Percentiles rank a stretch among this genome's conserved stretches.
phyloP scores from a whole-genome alignment of 768 basidiomycete species.

The Auricularia sp. region DNA sequence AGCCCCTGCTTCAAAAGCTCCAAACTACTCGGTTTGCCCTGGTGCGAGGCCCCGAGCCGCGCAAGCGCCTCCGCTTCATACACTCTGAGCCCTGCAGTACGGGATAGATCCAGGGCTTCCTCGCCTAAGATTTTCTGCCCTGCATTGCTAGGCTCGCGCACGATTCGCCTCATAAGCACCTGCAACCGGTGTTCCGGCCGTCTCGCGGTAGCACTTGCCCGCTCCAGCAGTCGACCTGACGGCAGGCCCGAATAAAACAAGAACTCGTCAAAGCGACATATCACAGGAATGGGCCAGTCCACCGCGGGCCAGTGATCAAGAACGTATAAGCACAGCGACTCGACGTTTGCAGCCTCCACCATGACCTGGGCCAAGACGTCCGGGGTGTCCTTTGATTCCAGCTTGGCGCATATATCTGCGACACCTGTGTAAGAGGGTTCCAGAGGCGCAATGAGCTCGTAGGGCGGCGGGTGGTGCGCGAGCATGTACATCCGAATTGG shows the following conservation, averaged over 20 bases:
- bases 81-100: no score
- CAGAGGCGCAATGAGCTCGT: background rate
- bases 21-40: background rate
- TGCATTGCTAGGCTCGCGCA: background rate
- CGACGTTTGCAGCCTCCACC: background rate
- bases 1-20: background rate
- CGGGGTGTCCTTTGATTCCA: background rate
- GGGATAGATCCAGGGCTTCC: background rate
- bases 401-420: background rate
- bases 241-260: background rate
- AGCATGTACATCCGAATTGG: background rate
- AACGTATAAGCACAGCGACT: background rate
- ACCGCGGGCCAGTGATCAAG: background rate
- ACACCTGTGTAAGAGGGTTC: background rate
- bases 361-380: background rate
- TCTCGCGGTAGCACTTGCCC: background rate
- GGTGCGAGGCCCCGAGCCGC: background rate
- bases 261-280: background rate
- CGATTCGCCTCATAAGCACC: background rate
- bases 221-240: background rate
- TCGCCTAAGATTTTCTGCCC: background rate
- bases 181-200: background rate
- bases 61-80: background rate
- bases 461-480: background rate
- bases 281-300: background rate